Percentiles rank a stretch among this genome's conserved stretches.
These are phyloP conservation scores for Voacanga thouarsii DNA, from an alignment of 257 asterid genomes.

Conservation along the genomic window DNA sequence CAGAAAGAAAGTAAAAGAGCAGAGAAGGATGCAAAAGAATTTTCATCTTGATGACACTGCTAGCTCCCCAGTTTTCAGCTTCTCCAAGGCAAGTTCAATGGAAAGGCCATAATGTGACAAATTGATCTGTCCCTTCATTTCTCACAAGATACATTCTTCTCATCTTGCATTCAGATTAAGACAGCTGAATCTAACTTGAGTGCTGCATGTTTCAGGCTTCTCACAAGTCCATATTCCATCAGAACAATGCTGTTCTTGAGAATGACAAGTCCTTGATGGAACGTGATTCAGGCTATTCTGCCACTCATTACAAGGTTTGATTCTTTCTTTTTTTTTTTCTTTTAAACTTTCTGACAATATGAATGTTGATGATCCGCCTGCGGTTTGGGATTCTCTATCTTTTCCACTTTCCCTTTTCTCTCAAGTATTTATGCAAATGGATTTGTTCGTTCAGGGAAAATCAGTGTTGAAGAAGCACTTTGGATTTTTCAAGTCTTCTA, in stretches of 20 bases:
- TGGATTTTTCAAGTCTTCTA: constrained; percentile 50
- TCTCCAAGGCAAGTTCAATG: constrained; percentile 43
- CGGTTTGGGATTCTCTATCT: background rate
- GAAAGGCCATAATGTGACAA: background rate
- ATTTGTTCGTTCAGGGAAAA: constrained; percentile 42
- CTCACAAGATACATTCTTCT: background rate
- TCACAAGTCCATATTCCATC: constrained; percentile 11
- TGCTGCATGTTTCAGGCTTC: constrained; percentile 17
- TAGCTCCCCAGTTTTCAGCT: constrained; percentile 58
- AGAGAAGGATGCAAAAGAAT: constrained; percentile 18
- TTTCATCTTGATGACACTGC: constrained; percentile 90
- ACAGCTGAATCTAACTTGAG: background rate
- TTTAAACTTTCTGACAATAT: background rate
- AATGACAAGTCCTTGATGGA: constrained; percentile 29
- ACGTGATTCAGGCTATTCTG: constrained; percentile 38
- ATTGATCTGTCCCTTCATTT: background rate
- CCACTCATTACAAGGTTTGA: constrained; percentile 50
- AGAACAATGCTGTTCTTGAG: constrained; percentile 48
- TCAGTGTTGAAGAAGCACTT: constrained; percentile 52
- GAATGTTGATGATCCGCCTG: background rate
- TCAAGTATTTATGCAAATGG: background rate
- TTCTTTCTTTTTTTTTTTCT: too few species aligned
- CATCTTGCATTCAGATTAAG: background rate
- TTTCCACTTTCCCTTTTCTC: background rate
- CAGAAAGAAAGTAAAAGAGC: constrained; percentile 29